Percentiles rank a stretch among this genome's conserved stretches.
phyloP scores from a whole-genome alignment of 2,329 filamentous ascomycete genomes.

The Trichoderma gracile region DNA sequence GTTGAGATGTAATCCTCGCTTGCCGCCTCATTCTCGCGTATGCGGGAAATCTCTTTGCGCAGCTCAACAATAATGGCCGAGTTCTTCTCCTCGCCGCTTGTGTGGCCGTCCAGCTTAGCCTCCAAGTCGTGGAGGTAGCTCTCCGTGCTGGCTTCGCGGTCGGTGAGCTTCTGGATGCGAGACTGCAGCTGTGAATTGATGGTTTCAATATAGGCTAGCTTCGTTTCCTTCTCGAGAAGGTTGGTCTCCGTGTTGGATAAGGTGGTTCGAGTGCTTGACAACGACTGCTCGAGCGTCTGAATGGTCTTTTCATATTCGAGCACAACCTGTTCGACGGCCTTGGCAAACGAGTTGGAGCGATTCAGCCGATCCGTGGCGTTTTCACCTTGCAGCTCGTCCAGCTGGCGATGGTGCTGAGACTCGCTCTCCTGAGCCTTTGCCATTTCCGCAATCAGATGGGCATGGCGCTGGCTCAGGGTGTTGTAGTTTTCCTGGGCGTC shows the following conservation, averaged over 20 bases:
- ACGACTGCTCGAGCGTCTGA: conserved; percentile 84
- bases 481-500: conserved; percentile 95
- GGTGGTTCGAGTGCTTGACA: conserved; percentile 82
- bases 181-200: conserved; percentile 87
- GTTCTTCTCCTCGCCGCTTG: conserved; percentile 90
- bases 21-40: conserved; percentile 84
- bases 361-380: conserved; percentile 85
- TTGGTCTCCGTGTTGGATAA: conserved; percentile 82
- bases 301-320: conserved; percentile 99
- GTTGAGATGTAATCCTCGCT: conserved; percentile 98
- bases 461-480: conserved; percentile 85
- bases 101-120: conserved; percentile 83
- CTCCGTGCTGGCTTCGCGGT: conserved; percentile 89
- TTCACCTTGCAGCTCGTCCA: conserved; percentile 66
- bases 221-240: conserved; percentile 89
- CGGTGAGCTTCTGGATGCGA: conserved; percentile 87
- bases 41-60: conserved; percentile 84
- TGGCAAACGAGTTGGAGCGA: conserved; percentile 91
- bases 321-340: conserved; percentile 93
- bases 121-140: conserved; percentile 92
- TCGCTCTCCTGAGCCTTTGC: conserved; percentile 78
- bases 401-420: conserved; percentile 55
- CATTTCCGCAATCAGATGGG: conserved; percentile 92
- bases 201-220: conserved; percentile 88
- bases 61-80: conserved; percentile 81